Evolutionary conservation across 192 early-diverging fungal species (phyloP), one percentile per base, ranked within the genome.

Genomic region (Lobosporangium transversale): DNA sequence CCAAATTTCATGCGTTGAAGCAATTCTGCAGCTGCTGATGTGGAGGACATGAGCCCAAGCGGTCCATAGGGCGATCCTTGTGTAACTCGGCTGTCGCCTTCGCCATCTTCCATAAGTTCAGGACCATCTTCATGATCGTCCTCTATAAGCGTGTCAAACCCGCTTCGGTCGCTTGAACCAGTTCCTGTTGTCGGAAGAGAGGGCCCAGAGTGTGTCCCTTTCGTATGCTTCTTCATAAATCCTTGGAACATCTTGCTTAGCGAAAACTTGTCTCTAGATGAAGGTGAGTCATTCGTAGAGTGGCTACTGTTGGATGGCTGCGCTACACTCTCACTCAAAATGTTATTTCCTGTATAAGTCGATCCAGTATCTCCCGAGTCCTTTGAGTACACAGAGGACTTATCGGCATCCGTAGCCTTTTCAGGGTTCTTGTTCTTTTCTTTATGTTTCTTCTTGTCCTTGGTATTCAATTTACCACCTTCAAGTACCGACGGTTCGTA

Each of bases 321-420:
- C 3, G 43, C 66, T 10, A 56, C 50, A 4, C 31, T 40, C 15
- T 63, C 60, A 12, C 49, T 58, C 65, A 37, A 58, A 7, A 31
- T 54, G 10, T 24, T 66, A 21, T 45, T 68, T 5, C 47, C 55
- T 3, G 58, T 66, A 29, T 67, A 21, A 0, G 53, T 66, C 14
- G 73, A 76, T 27, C 33, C 53, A n/a, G 43, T 67, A 12, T 76
- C 73, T n/a, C 64, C 73, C 54, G 73, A 76, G 45, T 76, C 73
- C 31, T 52, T 61, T 12, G 73, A 76, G 15, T 76, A 33, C 0
- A 76, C 52, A 11, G 73, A 76, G 10, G 51, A n/a, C 0, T 40
- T 47, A 31, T 76, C 73, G 0, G 3, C 58, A 8, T 61, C 62
- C 4, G 17, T 0, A 7, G 6, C 23, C 20, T 27, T 8, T 1